These are phyloP conservation scores for Alternaria postmessia DNA, from an alignment of 2,329 filamentous ascomycete species.

Conservation along the genomic window DNA sequence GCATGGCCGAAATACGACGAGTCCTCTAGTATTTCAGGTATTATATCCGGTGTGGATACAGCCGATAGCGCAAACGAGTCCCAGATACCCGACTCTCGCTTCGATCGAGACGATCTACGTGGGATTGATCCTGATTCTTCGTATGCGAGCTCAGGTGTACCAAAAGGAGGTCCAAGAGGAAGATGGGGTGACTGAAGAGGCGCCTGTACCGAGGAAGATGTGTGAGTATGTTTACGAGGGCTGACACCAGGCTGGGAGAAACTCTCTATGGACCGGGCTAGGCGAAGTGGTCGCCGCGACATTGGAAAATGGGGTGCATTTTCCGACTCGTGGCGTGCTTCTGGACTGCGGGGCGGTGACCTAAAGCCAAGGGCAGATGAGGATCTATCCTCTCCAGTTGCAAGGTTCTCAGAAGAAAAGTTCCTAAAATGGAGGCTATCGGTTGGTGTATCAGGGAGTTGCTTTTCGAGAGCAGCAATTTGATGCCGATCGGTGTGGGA, in stretches of 20 bases:
- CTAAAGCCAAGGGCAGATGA: slow-evolving; percentile 24
- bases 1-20: slow-evolving; percentile 48
- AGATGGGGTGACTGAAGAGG: slow-evolving; percentile 50
- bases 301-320: slow-evolving; percentile 16
- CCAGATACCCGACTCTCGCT: slow-evolving; percentile 47
- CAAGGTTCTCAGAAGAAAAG: slow-evolving; percentile 38
- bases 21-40: slow-evolving; percentile 43
- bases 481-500: slow-evolving; percentile 66
- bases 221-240: slow-evolving; percentile 49
- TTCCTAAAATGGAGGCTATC: slow-evolving; percentile 53
- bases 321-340: slow-evolving; percentile 18
- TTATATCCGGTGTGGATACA: slow-evolving; percentile 21
- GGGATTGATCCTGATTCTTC: neutral
- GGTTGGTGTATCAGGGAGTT: slow-evolving; percentile 54
- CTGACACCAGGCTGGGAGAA: slow-evolving; percentile 63
- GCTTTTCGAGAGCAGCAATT: slow-evolving; percentile 60
- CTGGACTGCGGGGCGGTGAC: slow-evolving; percentile 38
- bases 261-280: slow-evolving; percentile 57
- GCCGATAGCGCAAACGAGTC: slow-evolving; percentile 36
- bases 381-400: slow-evolving; percentile 25
- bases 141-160: slow-evolving; percentile 26
- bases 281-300: slow-evolving; percentile 33
- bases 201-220: slow-evolving; percentile 52
- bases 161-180: slow-evolving; percentile 29
- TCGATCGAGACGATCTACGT: slow-evolving; percentile 22